Evolutionary conservation across 176 grass and related monocot species (phyloP), one percentile per base, ranked within the genome.

Genomic region (Olyra latifolia): DNA sequence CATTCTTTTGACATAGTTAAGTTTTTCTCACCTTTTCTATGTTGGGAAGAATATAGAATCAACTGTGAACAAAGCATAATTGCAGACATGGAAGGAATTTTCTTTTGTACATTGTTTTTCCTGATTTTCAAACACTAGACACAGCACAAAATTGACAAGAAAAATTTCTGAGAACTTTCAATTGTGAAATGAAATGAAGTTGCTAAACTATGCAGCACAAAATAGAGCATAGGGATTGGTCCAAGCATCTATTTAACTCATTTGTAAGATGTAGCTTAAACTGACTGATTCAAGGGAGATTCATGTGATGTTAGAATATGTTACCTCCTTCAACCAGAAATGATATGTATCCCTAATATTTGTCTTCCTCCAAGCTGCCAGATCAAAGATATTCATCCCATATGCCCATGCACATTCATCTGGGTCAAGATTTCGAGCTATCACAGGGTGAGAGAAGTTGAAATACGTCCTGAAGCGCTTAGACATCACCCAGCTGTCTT

Each of bases 261-360:
- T 29, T 14, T 28, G 56, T 69, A 57, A 54, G 19, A 68, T 56
- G 6, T 58, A 56, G 49, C 35, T 80, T 68, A 39, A 15, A 5
- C 48, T 50, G 75, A 49, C 25, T 65, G 6, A 78, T 50, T 35
- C 38, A 62, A 72, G 38, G 44, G 3, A 84, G 5, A 42, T 80
- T 75, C 6, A 13, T 73, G 25, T 28, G 11, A 60, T 7, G 74
- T n/a, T 13, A 79, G 77, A 84, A 76, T 48, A 38, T 2, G 53
- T 85, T 91, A 97, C 93, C 93, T 97, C 88, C 88, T 91, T 97
- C 63, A 97, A 80, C 94, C 94, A 97, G 80, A 89, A 91, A 91
- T 97, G 94, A 76, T 93, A 97, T 75, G 88, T 93, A 61, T 97
- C 91, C 72, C 88, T 88, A 41, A 97, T 97, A 69, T 91, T 89